A percentile compares a stretch with the other conserved stretches of the same genome.
Conservation (phyloP, 2,329 filamentous ascomycete species). For the Microdochium bolleyi region DNA sequence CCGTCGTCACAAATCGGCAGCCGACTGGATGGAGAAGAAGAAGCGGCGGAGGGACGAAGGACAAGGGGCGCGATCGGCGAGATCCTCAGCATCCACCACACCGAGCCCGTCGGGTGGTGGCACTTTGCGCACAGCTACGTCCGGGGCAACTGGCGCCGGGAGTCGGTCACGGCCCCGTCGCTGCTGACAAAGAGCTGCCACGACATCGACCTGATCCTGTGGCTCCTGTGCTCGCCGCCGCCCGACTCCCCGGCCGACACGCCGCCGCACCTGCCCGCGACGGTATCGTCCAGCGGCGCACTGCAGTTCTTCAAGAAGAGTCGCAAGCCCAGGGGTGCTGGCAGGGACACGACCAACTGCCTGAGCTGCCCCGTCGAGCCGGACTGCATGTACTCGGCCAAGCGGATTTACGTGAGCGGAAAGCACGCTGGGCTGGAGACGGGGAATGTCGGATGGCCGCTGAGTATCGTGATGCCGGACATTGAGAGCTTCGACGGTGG, state of each 20-base stretch:
- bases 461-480: slow-evolving; percentile 84
- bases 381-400: slow-evolving; percentile 78
- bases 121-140: slow-evolving; percentile 91
- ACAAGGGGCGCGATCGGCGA: slow-evolving; percentile 64
- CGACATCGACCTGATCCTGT: slow-evolving; percentile 87
- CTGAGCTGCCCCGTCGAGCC: slow-evolving; percentile 67
- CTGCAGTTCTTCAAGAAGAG: slow-evolving; percentile 70
- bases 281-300: slow-evolving; percentile 67
- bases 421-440: slow-evolving; percentile 50
- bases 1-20: no score
- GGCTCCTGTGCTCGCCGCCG: slow-evolving; percentile 74
- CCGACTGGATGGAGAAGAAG: no score
- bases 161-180: slow-evolving; percentile 67
- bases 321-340: slow-evolving; percentile 70
- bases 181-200: slow-evolving; percentile 94
- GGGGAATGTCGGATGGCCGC: slow-evolving; percentile 70
- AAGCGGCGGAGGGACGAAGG: neutral
- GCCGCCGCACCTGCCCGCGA: slow-evolving; percentile 63
- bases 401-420: slow-evolving; percentile 69
- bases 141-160: slow-evolving; percentile 86
- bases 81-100: slow-evolving; percentile 79
- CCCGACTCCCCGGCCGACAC: slow-evolving; percentile 27
- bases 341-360: slow-evolving; percentile 71
- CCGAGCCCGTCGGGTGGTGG: slow-evolving; percentile 93
- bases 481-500: slow-evolving; percentile 65